A percentile compares a stretch with the other conserved stretches of the same genome.
Evolutionary conservation across 768 basidiomycete genomes (phyloP).

Genomic region (Clathrus columnatus): DNA sequence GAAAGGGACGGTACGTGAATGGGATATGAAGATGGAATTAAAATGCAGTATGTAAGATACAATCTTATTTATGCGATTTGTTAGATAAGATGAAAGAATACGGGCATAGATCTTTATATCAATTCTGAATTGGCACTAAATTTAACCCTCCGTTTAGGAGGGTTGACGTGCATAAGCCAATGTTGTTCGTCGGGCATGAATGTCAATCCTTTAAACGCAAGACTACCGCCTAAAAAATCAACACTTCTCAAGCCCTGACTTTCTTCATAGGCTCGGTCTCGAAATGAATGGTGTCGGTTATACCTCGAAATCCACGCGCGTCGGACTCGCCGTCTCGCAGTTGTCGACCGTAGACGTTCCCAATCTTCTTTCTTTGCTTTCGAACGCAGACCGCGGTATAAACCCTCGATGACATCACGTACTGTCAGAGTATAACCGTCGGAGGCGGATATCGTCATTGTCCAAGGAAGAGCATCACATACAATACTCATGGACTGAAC

Average conservation of each 20-base stretch:
- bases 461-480: neutral
- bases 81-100: too few species aligned
- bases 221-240: neutral
- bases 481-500: neutral
- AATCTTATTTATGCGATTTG: too few species aligned
- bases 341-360: neutral
- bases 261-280: neutral
- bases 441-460: neutral
- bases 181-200: neutral
- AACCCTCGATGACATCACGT: neutral
- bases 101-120: too few species aligned
- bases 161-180: neutral
- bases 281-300: neutral
- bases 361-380: neutral
- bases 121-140: neutral
- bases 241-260: neutral
- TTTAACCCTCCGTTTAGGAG: neutral
- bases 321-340: neutral
- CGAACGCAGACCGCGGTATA: neutral
- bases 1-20: conserved; percentile 77
- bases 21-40: conserved; percentile 95
- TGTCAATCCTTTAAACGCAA: neutral
- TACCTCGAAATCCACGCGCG: neutral
- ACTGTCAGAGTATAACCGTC: neutral
- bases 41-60: too few species aligned